Evolutionary conservation across 495 filamentous ascomycete species (phyloP).

Genomic region (Xylaria scruposa): DNA sequence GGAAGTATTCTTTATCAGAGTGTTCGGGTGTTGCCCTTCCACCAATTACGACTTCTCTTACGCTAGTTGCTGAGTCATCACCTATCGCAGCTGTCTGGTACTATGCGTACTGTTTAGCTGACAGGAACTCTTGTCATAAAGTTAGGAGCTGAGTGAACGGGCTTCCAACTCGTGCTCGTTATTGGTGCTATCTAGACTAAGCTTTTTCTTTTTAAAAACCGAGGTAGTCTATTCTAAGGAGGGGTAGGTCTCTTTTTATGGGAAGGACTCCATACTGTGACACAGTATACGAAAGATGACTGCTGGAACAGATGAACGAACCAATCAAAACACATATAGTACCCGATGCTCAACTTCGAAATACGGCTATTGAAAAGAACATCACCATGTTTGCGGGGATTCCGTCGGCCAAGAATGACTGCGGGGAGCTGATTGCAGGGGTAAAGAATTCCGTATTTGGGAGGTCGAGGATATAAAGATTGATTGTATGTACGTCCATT

Average conservation of each 20-base stretch:
- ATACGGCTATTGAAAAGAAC: background rate
- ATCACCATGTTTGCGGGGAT: background rate
- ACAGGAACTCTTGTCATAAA: background rate
- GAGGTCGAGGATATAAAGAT: background rate
- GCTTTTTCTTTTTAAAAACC: background rate
- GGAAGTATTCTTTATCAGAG: too few species aligned
- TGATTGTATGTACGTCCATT: background rate
- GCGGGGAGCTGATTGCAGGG: conserved; percentile 9
- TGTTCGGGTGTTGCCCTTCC: background rate
- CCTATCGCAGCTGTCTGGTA: background rate
- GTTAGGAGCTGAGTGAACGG: background rate
- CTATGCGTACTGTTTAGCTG: background rate
- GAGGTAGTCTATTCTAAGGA: background rate
- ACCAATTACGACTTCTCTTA: background rate
- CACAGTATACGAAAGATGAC: background rate
- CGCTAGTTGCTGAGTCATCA: too few species aligned
- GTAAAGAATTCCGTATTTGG: background rate
- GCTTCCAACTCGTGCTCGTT: too few species aligned
- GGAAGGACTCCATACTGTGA: background rate
- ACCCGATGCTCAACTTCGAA: background rate
- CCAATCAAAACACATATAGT: background rate
- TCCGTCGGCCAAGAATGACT: background rate
- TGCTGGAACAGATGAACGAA: background rate
- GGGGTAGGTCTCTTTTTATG: background rate
- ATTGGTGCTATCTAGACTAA: background rate